Evolutionary conservation across 768 basidiomycete species (phyloP), one percentile per base, ranked within the genome.

Genomic region (Pleurotus giganteus): DNA sequence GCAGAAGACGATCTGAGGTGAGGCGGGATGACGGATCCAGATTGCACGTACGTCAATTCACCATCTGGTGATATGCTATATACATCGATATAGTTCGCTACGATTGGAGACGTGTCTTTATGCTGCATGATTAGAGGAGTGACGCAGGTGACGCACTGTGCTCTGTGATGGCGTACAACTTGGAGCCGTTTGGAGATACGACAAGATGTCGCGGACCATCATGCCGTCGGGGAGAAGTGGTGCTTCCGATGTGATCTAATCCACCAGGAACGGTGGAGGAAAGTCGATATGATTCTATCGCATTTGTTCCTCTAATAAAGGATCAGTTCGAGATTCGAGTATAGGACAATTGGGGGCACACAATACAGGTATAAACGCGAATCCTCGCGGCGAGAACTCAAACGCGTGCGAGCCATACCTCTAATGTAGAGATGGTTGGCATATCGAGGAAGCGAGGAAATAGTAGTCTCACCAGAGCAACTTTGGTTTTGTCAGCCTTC

Each of bases 121-220:
- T 21, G 8, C 9, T 12, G 34, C 9, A 54, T 26, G 41, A 27
- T 9, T 17, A 24, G 15, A 21, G 8, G 26, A 49, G 5, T 19
- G 24, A 36, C 27, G 21, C 41, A 45, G 43, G 21, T 4, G 36
- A 64, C 77, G 55, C 56, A 79, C 78, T 72, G 43, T 83, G 80
- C 57, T 83, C 81, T 3, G 80, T 79, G 11, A 82, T 73, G 53
- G 71, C 76, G 57, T 83, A 83, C 7, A 83, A 61, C 0, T 81
- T 58, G 44, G 70, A 73, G 0, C 80, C 80, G 56, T 80, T 79
- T 0, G 80, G 79, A 57, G 80, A 79, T 1, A 82, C 60, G 57
- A 78, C 80, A 55, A 82, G 66, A 63, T 83, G 80, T 15, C 80
- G 68, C 2, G 81, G 79, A 1, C 79, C 81, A 52, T 82, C 79